phyloP scores from a whole-genome alignment of 163 green algal species.

The Prototheca wickerhamii region DNA sequence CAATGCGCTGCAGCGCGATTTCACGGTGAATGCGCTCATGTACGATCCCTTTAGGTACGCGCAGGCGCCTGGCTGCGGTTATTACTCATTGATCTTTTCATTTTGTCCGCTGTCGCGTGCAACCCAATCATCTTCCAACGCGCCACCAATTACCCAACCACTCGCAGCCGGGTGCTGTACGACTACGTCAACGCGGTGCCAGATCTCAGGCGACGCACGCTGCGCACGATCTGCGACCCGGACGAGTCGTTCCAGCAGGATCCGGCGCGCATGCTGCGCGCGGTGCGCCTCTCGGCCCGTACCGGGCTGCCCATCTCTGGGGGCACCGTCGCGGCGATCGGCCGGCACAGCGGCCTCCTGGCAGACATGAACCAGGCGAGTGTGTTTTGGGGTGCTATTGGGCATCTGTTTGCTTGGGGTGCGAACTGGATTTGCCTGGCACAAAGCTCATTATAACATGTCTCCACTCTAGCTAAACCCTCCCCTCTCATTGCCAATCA shows the following conservation, averaged over 20 bases:
- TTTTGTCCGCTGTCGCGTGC: no score
- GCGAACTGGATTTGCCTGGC: neutral
- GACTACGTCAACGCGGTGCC: slow-evolving; percentile 36
- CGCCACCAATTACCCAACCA: no score
- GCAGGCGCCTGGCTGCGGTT: no score
- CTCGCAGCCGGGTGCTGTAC: slow-evolving; percentile 18
- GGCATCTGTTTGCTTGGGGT: neutral
- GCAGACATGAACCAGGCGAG: neutral
- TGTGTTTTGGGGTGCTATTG: neutral
- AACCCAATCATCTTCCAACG: no score
- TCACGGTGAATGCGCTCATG: slow-evolving; percentile 71
- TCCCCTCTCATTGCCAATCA: no score
- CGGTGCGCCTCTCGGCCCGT: slow-evolving; percentile 40
- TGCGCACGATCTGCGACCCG: slow-evolving; percentile 40
- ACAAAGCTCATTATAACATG: neutral
- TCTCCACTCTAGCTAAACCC: neutral
- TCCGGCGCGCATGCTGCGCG: slow-evolving; percentile 50
- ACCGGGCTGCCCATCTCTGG: slow-evolving; percentile 4
- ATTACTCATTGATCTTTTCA: slow-evolving; percentile 22
- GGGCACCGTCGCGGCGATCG: neutral
- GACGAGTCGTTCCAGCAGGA: slow-evolving; percentile 40
- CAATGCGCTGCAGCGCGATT: slow-evolving; percentile 62
- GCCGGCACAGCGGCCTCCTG: neutral
- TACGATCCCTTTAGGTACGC: slow-evolving; percentile 54
- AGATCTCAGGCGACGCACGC: slow-evolving; percentile 32